phyloP scores from a whole-genome alignment of 2,329 filamentous ascomycete genomes.

The Epichloe hybrida region DNA sequence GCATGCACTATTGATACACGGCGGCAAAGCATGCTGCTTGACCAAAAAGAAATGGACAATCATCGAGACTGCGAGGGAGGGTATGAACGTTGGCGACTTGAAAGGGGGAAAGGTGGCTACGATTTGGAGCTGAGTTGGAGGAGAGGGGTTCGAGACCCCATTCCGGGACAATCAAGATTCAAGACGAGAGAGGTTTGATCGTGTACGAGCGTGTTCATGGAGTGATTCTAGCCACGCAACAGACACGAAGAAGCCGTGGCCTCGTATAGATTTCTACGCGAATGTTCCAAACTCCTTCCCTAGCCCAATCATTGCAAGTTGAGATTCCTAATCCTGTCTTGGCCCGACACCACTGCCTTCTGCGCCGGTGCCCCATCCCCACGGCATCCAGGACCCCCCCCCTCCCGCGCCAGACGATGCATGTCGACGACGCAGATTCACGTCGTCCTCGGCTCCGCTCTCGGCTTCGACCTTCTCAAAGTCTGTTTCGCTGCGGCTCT shows the following conservation, averaged over 20 bases:
- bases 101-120: too few relatives aligned
- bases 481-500: constrained; percentile 74
- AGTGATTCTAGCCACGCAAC: neutral
- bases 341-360: constrained; percentile 22
- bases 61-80: too few relatives aligned
- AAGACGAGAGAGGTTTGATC: neutral
- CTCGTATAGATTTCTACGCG: constrained; percentile 8
- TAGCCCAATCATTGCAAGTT: constrained; percentile 8
- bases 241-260: neutral
- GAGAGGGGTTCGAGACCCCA: too few relatives aligned
- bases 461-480: constrained; percentile 82
- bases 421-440: constrained; percentile 20
- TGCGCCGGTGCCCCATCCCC: constrained; percentile 26
- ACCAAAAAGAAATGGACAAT: neutral
- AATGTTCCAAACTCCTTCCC: constrained; percentile 17
- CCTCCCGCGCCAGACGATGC: constrained; percentile 9
- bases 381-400: constrained; percentile 33
- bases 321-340: constrained; percentile 21
- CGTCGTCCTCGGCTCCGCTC: constrained; percentile 44
- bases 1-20: neutral
- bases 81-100: too few relatives aligned
- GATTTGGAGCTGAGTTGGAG: too few relatives aligned
- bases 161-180: too few relatives aligned
- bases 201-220: neutral
- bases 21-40: neutral